A percentile compares a stretch with the other conserved stretches of the same genome.
Evolutionary conservation across 257 asterid genomes (phyloP).

Genomic region (Knoxia roxburghii): DNA sequence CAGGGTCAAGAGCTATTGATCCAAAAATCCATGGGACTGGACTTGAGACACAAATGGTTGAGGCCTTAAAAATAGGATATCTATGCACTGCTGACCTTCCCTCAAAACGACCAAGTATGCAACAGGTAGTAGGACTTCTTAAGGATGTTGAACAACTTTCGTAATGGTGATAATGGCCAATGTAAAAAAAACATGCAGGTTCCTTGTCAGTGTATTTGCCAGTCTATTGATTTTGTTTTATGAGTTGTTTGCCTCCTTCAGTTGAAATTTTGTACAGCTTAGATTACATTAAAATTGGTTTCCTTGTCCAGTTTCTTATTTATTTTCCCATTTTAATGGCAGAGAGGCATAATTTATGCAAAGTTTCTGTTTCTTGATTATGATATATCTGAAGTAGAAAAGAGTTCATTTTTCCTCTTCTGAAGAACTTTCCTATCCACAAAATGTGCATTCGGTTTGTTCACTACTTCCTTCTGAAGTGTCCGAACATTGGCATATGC

Average conservation of each 20-base stretch:
- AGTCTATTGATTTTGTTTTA: neutral
- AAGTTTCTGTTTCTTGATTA: constrained; percentile 19
- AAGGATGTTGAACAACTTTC: constrained; percentile 67
- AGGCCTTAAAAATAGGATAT: constrained; percentile 81
- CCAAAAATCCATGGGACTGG: constrained; percentile 67
- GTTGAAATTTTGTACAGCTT: constrained; percentile 34
- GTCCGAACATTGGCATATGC: neutral
- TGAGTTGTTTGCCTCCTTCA: constrained; percentile 18
- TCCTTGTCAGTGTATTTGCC: neutral
- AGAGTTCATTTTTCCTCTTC: neutral
- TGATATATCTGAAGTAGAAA: neutral
- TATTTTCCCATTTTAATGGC: constrained; percentile 10
- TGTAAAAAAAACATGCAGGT: constrained; percentile 1
- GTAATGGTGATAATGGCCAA: constrained; percentile 18
- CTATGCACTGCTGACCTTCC: constrained; percentile 82
- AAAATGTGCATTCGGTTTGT: neutral
- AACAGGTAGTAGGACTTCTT: constrained; percentile 83
- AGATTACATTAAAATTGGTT: constrained; percentile 18
- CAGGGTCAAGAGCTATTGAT: constrained; percentile 47
- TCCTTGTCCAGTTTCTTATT: constrained; percentile 4
- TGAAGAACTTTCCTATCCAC: neutral
- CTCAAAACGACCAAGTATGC: constrained; percentile 76
- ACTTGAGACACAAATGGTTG: constrained; percentile 49
- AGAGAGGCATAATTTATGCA: constrained; percentile 24
- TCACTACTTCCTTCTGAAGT: neutral